These are phyloP conservation scores for Globisporangium nodosum DNA, from an alignment of 352 stramenopile genomes.

Conservation along the genomic window DNA sequence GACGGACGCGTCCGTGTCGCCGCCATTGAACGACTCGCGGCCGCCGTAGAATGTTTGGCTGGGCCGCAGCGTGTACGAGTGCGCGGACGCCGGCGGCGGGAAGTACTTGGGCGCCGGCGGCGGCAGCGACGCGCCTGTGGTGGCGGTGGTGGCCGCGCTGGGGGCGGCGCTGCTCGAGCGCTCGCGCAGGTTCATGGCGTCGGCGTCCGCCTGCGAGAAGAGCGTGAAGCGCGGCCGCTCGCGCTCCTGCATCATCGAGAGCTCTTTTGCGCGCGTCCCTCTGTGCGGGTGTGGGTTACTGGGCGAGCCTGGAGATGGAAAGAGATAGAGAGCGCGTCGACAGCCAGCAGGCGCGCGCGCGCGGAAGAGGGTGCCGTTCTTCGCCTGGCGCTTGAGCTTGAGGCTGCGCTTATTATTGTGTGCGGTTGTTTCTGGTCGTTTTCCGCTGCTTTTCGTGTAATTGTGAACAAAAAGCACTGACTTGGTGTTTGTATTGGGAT, in stretches of 20 bases:
- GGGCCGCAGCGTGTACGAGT: slow-evolving; percentile 52
- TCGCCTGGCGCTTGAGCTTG: too few relatives aligned
- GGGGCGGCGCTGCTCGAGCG: slow-evolving; percentile 30
- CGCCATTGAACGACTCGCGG: slow-evolving; percentile 20
- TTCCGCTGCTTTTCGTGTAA: too few relatives aligned
- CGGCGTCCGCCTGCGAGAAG: slow-evolving; percentile 62
- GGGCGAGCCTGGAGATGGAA: too few relatives aligned
- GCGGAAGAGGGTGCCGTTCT: too few relatives aligned
- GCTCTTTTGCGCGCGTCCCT: neutral
- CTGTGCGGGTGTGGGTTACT: neutral
- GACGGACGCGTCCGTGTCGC: slow-evolving; percentile 50
- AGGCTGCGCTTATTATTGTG: too few relatives aligned
- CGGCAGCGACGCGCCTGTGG: slow-evolving; percentile 10
- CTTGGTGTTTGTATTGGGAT: too few relatives aligned
- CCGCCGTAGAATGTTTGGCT: slow-evolving; percentile 61
- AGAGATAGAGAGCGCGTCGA: neutral
- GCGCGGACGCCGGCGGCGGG: slow-evolving; percentile 14
- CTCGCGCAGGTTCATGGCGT: slow-evolving; percentile 67
- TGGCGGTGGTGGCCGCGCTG: slow-evolving; percentile 6
- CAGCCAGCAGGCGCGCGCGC: too few relatives aligned
- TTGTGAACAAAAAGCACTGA: too few relatives aligned
- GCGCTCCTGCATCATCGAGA: slow-evolving; percentile 10
- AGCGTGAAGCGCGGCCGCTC: slow-evolving; percentile 66
- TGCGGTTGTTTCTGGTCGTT: too few relatives aligned
- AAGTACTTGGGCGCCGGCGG: slow-evolving; percentile 11